Percentiles rank a stretch among this genome's conserved stretches.
Evolutionary conservation across 345 rosid species (phyloP).

Genomic region (Hypericum androsaemum): DNA sequence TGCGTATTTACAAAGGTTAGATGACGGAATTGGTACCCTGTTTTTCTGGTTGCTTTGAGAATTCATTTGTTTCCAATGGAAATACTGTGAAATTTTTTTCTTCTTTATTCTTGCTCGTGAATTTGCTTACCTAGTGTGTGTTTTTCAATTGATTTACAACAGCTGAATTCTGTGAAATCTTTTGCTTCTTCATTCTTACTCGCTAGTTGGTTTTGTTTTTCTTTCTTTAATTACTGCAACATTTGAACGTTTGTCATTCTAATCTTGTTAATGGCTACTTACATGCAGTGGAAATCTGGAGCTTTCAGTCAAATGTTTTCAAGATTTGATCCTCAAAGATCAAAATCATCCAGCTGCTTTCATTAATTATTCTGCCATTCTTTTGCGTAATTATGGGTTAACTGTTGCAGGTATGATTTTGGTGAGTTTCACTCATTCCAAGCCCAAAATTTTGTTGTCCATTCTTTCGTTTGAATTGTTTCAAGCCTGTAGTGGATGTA

Average conservation of each 20-base stretch:
- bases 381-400: constrained; percentile 73
- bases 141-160: too few species aligned
- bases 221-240: too few species aligned
- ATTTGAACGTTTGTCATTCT: too few species aligned
- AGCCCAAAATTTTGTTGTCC: constrained; percentile 10
- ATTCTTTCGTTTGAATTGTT: not conserved
- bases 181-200: too few species aligned
- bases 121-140: too few species aligned
- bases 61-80: not conserved
- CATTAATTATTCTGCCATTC: constrained; percentile 70
- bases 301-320: constrained; percentile 75
- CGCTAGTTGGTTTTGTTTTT: too few species aligned
- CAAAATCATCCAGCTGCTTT: constrained; percentile 91
- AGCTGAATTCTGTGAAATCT: not conserved
- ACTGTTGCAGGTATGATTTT: constrained; percentile 61
- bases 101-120: too few species aligned
- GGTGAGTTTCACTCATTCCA: constrained; percentile 1
- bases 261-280: constrained; percentile 4
- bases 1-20: constrained; percentile 80
- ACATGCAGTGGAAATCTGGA: constrained; percentile 82
- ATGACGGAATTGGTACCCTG: not conserved
- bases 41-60: not conserved
- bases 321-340: constrained; percentile 75
- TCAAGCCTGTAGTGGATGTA: constrained; percentile 3
- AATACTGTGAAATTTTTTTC: not conserved